phyloP scores from a whole-genome alignment of 2,329 filamentous ascomycete genomes.

The Oidium heveae region DNA sequence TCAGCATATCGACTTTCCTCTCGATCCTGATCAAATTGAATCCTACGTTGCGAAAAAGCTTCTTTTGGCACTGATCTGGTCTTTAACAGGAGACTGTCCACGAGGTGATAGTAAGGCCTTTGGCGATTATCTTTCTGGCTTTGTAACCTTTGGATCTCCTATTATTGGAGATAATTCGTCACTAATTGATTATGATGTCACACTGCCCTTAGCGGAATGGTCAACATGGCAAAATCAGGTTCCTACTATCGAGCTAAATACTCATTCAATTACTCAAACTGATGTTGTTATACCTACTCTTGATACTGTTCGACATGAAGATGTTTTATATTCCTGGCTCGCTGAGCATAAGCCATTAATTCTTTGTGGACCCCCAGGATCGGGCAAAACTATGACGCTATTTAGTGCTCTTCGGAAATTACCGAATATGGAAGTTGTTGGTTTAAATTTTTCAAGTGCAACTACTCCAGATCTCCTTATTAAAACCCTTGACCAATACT shows the following conservation, averaged over 20 bases:
- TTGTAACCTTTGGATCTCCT: conserved; percentile 71
- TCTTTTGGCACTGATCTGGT: conserved; percentile 80
- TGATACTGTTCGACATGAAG: conserved; percentile 91
- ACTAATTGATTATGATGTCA: conserved; percentile 87
- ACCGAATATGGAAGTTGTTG: conserved; percentile 96
- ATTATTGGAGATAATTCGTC: conserved; percentile 53
- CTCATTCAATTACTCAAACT: conserved; percentile 90
- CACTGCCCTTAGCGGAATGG: conserved; percentile 72
- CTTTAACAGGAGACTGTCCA: conserved; percentile 83
- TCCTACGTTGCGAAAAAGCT: conserved; percentile 83
- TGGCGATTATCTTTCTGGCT: conserved; percentile 57
- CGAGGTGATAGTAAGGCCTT: conserved; percentile 69
- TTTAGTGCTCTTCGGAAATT: conserved; percentile 94
- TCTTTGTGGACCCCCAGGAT: conserved; percentile 90
- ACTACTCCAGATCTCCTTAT: conserved; percentile 93
- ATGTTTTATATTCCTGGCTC: conserved; percentile 98
- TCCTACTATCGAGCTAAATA: conserved; percentile 86
- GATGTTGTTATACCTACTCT: conserved; percentile 96
- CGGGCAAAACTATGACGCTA: conserved; percentile 98
- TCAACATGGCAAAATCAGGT: conserved; percentile 85
- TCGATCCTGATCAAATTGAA: conserved; percentile 76
- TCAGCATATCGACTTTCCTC: conserved; percentile 78
- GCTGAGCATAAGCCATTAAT: conserved; percentile 94
- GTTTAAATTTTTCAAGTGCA: conserved; percentile 96
- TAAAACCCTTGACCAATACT: conserved; percentile 99